Evolutionary conservation across 257 asterid genomes (phyloP).

Genomic region (Nicotiana tomentosiformis): DNA sequence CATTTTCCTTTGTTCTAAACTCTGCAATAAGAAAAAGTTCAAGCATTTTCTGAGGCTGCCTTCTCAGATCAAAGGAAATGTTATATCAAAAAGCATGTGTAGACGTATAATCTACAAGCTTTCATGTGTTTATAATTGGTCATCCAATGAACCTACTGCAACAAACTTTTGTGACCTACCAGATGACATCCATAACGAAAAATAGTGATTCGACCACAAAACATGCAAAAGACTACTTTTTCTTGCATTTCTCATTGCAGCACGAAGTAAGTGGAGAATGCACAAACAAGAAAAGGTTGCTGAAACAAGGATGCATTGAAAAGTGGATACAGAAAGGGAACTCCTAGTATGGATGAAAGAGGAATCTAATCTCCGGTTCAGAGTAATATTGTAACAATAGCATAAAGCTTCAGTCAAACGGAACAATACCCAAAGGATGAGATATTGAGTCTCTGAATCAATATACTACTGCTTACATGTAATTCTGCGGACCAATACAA

Average conservation of each 20-base stretch:
- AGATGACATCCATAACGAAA: background rate
- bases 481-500: background rate
- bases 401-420: background rate
- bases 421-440: background rate
- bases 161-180: background rate
- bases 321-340: too few relatives aligned
- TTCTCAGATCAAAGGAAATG: background rate
- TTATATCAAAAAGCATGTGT: background rate
- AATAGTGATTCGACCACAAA: background rate
- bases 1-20: conserved; percentile 9
- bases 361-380: too few relatives aligned
- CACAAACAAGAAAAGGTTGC: background rate
- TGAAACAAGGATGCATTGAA: too few relatives aligned
- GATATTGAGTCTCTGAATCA: background rate
- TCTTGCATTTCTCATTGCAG: background rate
- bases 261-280: background rate
- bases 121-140: background rate
- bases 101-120: background rate
- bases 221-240: background rate
- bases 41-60: background rate
- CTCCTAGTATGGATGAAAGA: too few relatives aligned
- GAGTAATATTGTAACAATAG: too few relatives aligned
- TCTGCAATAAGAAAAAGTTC: background rate
- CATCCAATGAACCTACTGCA: background rate
- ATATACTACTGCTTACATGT: background rate